Conservation (phyloP, 2,329 filamentous ascomycete species). For the Microdochium bolleyi region DNA sequence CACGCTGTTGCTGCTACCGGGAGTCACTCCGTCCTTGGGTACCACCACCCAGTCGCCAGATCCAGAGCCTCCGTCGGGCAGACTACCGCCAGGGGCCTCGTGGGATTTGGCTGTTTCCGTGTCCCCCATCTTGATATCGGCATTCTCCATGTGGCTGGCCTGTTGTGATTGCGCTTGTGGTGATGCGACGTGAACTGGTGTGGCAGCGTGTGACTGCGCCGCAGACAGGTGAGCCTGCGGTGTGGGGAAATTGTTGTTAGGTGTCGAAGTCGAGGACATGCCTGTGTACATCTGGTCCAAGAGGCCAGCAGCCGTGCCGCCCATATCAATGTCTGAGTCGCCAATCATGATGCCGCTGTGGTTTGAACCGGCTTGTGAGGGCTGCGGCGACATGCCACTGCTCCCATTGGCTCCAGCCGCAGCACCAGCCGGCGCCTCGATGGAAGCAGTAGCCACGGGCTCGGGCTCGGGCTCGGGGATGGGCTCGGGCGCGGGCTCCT, state of each 20-base stretch:
- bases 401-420: slow-evolving; percentile 12
- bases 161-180: slow-evolving; percentile 25
- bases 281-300: slow-evolving; percentile 62
- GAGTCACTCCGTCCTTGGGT: slow-evolving; percentile 49
- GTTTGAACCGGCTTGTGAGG: slow-evolving; percentile 47
- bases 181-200: slow-evolving; percentile 42
- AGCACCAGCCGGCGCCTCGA: slow-evolving; percentile 9
- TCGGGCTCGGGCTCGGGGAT: slow-evolving; percentile 18
- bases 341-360: slow-evolving; percentile 46
- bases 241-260: slow-evolving; percentile 50
- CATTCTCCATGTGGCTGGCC: slow-evolving; percentile 13
- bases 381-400: slow-evolving; percentile 38
- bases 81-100: slow-evolving; percentile 28
- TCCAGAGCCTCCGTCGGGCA: slow-evolving; percentile 40
- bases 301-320: slow-evolving; percentile 54
- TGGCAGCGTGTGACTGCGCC: slow-evolving; percentile 46
- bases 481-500: slow-evolving; percentile 49
- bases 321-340: slow-evolving; percentile 59
- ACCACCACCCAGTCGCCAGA: slow-evolving; percentile 70
- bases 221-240: slow-evolving; percentile 52
- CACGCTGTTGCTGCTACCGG: slow-evolving; percentile 18
- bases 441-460: slow-evolving; percentile 20
- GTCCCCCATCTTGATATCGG: slow-evolving; percentile 40
- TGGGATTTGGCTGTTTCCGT: slow-evolving; percentile 37
- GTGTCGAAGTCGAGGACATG: slow-evolving; percentile 51